Conservation (phyloP, 1,139 yeast species). For the Candida albicans region DNA sequence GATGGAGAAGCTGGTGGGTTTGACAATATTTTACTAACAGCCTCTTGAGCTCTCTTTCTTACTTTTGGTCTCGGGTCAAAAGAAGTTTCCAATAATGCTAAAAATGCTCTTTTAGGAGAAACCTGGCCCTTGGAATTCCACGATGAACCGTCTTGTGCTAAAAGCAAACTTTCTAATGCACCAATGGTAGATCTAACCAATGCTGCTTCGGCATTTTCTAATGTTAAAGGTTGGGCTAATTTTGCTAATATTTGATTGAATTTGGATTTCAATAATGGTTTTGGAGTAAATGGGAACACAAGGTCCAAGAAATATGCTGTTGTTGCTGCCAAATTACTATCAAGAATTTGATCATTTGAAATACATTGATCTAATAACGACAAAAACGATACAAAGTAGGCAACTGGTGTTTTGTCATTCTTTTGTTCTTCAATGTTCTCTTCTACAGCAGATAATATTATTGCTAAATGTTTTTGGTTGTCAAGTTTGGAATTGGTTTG, state of each 20-base stretch:
- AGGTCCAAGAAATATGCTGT: conserved; percentile 82
- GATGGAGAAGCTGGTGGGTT: conserved; percentile 84
- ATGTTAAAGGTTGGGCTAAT: conserved; percentile 78
- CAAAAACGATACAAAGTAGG: conserved; percentile 82
- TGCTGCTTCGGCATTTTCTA: conserved; percentile 77
- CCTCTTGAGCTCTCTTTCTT: conserved; percentile 92
- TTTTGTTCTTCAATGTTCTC: conserved; percentile 78
- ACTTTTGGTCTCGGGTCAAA: conserved; percentile 94
- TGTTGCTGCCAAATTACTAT: conserved; percentile 65
- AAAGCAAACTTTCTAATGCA: conserved; percentile 72
- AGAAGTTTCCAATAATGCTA: conserved; percentile 76
- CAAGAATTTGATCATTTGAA: conserved; percentile 51
- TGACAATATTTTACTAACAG: conserved; percentile 59
- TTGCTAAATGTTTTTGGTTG: conserved; percentile 73
- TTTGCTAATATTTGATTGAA: conserved; percentile 77
- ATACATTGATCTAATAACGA: conserved; percentile 79
- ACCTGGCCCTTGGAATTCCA: conserved; percentile 62
- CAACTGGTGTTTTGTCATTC: conserved; percentile 59
- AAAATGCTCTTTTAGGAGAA: conserved; percentile 80
- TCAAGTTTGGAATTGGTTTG: conserved; percentile 76
- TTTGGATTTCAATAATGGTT: conserved; percentile 63
- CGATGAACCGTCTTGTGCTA: conserved; percentile 76
- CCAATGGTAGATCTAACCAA: conserved; percentile 82
- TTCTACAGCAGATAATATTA: conserved; percentile 85
- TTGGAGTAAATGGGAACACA: conserved; percentile 74